phyloP scores from a whole-genome alignment of 495 filamentous ascomycete genomes.

The Xylaria scruposa region DNA sequence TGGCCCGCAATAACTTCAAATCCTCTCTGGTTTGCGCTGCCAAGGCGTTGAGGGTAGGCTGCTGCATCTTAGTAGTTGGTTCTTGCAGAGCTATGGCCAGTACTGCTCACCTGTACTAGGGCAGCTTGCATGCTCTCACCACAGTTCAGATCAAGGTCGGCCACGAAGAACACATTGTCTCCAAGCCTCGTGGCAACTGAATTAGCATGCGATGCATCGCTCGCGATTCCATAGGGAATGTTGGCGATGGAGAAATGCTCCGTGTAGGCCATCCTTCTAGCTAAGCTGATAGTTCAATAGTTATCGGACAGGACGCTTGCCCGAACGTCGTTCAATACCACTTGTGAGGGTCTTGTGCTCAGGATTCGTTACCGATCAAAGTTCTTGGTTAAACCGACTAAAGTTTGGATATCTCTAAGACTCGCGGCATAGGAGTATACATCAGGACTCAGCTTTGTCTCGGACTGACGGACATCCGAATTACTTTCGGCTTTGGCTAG shows the following conservation, averaged over 20 bases:
- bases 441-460: background rate
- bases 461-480: background rate
- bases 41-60: constrained; percentile 73
- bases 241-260: constrained; percentile 70
- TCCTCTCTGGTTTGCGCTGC: constrained; percentile 72
- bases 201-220: constrained; percentile 51
- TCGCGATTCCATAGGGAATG: constrained; percentile 78
- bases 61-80: constrained; percentile 56
- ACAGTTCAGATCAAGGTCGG: constrained; percentile 55
- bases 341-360: background rate
- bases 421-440: background rate
- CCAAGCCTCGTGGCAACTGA: constrained; percentile 72
- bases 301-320: background rate
- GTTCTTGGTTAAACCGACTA: background rate
- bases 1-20: constrained; percentile 68
- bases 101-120: constrained; percentile 24
- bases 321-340: background rate
- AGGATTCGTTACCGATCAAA: background rate
- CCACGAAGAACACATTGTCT: constrained; percentile 71
- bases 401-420: background rate
- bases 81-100: constrained; percentile 57
- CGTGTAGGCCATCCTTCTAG: constrained; percentile 10
- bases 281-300: background rate
- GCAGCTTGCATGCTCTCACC: constrained; percentile 10
- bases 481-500: background rate